Conservation (phyloP, 2,329 filamentous ascomycete genomes). For the Helicocarpus griseus region DNA sequence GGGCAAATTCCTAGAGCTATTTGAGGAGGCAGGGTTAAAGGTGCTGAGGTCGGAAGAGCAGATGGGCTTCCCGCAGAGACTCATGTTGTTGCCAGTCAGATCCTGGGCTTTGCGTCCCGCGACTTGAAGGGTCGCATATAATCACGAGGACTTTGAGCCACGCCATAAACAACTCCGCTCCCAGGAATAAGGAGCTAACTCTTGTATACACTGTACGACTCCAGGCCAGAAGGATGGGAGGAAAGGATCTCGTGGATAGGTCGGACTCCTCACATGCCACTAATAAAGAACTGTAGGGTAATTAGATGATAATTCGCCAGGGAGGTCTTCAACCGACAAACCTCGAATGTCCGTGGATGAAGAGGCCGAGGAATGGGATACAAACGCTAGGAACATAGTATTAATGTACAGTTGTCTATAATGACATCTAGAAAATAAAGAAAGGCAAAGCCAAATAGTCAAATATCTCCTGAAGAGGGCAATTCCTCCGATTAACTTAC, state of each 20-base stretch:
- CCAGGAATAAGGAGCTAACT: too few relatives aligned
- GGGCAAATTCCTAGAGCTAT: conserved; percentile 58
- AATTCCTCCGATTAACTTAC: neutral
- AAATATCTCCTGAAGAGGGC: too few relatives aligned
- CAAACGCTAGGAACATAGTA: too few relatives aligned
- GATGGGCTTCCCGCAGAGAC: conserved; percentile 54
- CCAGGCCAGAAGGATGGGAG: neutral
- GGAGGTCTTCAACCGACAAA: neutral
- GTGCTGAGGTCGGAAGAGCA: conserved; percentile 65
- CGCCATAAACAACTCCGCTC: neutral
- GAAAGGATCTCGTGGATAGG: neutral
- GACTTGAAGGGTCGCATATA: neutral
- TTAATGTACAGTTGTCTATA: neutral
- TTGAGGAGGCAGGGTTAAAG: conserved; percentile 57
- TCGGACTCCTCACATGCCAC: neutral
- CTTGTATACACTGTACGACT: neutral
- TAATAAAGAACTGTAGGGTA: neutral
- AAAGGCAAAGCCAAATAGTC: too few relatives aligned
- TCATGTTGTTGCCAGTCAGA: conserved; percentile 60
- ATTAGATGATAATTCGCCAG: neutral
- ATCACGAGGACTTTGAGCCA: neutral
- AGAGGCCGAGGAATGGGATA: neutral
- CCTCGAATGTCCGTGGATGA: too few relatives aligned
- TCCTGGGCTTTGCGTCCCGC: conserved; percentile 60
- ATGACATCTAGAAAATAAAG: neutral